Base-by-base conservation (phyloP, 2,329 filamentous ascomycete species). In the Xylaria sp. region DNA sequence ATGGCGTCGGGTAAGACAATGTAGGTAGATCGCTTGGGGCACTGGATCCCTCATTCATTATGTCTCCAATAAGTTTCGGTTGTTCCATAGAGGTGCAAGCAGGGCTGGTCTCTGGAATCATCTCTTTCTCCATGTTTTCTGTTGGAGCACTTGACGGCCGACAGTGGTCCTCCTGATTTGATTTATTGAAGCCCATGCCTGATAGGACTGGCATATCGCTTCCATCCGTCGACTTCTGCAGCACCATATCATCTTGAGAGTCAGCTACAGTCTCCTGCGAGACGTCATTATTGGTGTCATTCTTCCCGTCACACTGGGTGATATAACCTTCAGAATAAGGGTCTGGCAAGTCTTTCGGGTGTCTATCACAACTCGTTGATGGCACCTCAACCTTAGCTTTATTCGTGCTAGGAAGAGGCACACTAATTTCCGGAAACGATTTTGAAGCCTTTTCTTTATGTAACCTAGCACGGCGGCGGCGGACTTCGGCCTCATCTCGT, bases 191-290 rank as follows among this genome's bases (percentile, higher is more conserved):
- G 13, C 62, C 37, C 29, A 16, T 16, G 5, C 44, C 51, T 2
- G 55, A 54, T 25, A 63, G 13, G 40, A 29, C 37, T 18, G 40
- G 40, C 16, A 47, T 47, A 21, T 55, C 50, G 5, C 29, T 62
- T 21, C 5, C 48, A 23, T 27, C 37, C 3, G 9, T 57, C 16
- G 50, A 47, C 27, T 63, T 54, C 12, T 67, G 69, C 48, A 44
- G 69, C n/a, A 47, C 40, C 21, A 55, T 29, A 12, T 40, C 53
- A 58, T 77, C 75, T 59, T 79, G 78, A 3, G 77, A 78, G 60
- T 79, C 77, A 12, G 70, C 75, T 18, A 78, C 75, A 6, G 77
- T 78, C 66, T 78, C 76, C 62, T 79, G 76, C 16, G 77, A 77
- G 61, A 55, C 73, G 48, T 68, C 62, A 12, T 74, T 66, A 70